A percentile compares a stretch with the other conserved stretches of the same genome.
Conservation (phyloP, 2,329 filamentous ascomycete genomes). For the Colletotrichum sp. region DNA sequence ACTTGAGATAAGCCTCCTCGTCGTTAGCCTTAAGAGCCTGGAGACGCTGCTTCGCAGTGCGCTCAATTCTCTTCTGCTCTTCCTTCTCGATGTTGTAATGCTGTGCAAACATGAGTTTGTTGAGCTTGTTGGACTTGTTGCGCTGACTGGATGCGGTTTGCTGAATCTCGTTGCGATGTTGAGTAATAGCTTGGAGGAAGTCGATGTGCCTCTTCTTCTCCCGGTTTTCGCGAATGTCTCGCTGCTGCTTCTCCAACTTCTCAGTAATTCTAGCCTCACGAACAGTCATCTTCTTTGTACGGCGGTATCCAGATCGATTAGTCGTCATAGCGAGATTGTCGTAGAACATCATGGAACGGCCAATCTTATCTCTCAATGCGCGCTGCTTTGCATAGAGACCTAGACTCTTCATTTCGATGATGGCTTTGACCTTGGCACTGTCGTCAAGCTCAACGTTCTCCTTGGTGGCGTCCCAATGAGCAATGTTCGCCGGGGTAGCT, state of each 20-base stretch:
- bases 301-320: slow-evolving; percentile 87
- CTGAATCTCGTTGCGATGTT: slow-evolving; percentile 80
- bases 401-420: slow-evolving; percentile 95
- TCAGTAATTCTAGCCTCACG: slow-evolving; percentile 96
- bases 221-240: slow-evolving; percentile 91
- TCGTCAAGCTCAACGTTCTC: slow-evolving; percentile 75
- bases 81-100: slow-evolving; percentile 98
- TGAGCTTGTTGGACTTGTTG: slow-evolving; percentile 82
- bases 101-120: slow-evolving; percentile 85
- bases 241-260: slow-evolving; percentile 98
- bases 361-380: slow-evolving; percentile 83
- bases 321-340: slow-evolving; percentile 98
- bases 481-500: slow-evolving; percentile 82
- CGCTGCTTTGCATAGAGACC: slow-evolving; percentile 89
- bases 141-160: slow-evolving; percentile 71
- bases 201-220: slow-evolving; percentile 98
- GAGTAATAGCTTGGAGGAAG: slow-evolving; percentile 85
- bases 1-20: slow-evolving; percentile 97
- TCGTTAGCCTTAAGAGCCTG: slow-evolving; percentile 99
- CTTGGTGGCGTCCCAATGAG: slow-evolving; percentile 83
- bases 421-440: slow-evolving; percentile 82
- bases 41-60: slow-evolving; percentile 98
- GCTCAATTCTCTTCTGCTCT: slow-evolving; percentile 97
- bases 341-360: slow-evolving; percentile 91
- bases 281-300: slow-evolving; percentile 96